phyloP scores from a whole-genome alignment of 345 rosid genomes.

The Heritiera littoralis region DNA sequence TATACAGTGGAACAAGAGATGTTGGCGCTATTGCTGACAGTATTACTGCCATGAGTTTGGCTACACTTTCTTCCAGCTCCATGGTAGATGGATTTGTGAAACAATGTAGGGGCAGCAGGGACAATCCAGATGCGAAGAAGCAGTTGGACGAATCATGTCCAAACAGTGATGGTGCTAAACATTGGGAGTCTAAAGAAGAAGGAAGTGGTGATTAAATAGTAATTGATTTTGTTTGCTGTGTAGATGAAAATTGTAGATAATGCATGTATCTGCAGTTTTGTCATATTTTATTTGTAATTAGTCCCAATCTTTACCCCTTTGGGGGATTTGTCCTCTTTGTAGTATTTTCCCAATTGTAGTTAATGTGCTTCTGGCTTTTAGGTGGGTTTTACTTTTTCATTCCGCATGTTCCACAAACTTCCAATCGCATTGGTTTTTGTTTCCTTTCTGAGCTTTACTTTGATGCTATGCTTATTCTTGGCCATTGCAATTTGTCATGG shows the following conservation, averaged over 20 bases:
- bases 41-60: conserved; percentile 44
- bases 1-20: conserved; percentile 56
- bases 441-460: too few relatives aligned
- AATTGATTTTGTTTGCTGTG: background rate
- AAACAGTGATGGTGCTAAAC: conserved; percentile 12
- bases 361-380: background rate
- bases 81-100: conserved; percentile 10
- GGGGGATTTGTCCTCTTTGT: background rate
- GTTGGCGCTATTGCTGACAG: conserved; percentile 40
- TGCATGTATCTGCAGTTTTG: conserved; percentile 28
- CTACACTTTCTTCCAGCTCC: conserved; percentile 38
- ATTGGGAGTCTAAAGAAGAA: conserved; percentile 19
- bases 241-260: conserved; percentile 29
- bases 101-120: background rate
- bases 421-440: too few relatives aligned
- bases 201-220: conserved; percentile 16
- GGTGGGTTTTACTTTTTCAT: background rate
- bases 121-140: conserved; percentile 14
- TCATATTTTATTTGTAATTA: conserved; percentile 40
- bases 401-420: background rate
- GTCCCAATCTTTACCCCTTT: background rate
- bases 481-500: background rate
- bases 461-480: too few relatives aligned
- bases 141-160: conserved; percentile 28
- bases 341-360: background rate